Conservation (phyloP, 495 filamentous ascomycete species). For the Astrothelium subdiscretum region DNA sequence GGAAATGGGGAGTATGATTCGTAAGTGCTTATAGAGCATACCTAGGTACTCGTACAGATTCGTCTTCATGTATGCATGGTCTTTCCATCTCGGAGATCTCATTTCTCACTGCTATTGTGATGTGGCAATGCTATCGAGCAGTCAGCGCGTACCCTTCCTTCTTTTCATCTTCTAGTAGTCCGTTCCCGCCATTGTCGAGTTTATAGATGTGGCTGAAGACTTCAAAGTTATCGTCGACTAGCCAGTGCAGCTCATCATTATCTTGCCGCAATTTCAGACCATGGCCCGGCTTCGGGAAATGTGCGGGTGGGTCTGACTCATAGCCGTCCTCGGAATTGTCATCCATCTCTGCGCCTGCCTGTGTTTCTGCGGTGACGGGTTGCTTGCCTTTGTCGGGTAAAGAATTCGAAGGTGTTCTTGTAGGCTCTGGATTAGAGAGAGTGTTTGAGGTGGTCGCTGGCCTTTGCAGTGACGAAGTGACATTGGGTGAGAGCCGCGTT, state of each 20-base stretch:
- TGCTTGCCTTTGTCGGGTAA: constrained; percentile 2
- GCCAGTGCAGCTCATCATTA: constrained; percentile 27
- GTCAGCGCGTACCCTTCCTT: background rate
- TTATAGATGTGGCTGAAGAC: constrained; percentile 28
- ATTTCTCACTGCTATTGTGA: too few relatives aligned
- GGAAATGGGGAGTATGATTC: background rate
- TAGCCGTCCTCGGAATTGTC: constrained; percentile 19
- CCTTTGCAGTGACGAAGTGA: too few relatives aligned
- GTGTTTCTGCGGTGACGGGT: constrained; percentile 1
- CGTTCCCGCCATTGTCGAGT: constrained; percentile 6
- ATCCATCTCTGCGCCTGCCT: constrained; percentile 1
- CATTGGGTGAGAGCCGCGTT: too few relatives aligned
- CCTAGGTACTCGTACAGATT: background rate
- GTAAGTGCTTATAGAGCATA: background rate
- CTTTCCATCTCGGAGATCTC: too few relatives aligned
- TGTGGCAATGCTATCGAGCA: background rate
- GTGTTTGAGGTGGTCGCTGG: too few relatives aligned
- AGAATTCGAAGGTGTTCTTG: background rate
- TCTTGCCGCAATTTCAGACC: constrained; percentile 28
- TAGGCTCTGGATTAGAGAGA: background rate
- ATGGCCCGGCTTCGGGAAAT: constrained; percentile 29
- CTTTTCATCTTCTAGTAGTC: background rate
- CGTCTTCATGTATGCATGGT: too few relatives aligned
- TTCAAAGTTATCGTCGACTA: constrained; percentile 30
- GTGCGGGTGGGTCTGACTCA: constrained; percentile 26